These are phyloP conservation scores for Phanerodontia chrysosporium DNA, from an alignment of 768 basidiomycete genomes.

Conservation along the genomic window DNA sequence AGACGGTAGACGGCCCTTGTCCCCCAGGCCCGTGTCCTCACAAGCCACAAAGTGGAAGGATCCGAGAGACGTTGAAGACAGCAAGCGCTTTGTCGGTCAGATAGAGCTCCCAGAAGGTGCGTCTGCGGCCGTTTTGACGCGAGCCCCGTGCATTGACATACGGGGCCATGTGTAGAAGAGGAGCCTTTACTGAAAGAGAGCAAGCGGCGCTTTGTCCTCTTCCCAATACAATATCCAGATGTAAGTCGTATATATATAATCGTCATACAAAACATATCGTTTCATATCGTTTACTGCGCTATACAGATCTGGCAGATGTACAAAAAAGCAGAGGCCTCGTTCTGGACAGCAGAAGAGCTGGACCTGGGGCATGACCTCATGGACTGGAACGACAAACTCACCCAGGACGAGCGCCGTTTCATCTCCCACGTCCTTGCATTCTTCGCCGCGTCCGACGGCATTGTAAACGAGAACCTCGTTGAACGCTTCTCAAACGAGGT, in stretches of 20 bases:
- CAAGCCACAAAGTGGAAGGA: neutral
- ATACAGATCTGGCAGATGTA: conserved; percentile 90
- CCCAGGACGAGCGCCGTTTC: conserved; percentile 80
- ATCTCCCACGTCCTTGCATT: conserved; percentile 92
- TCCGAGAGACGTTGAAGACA: neutral
- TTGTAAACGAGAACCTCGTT: conserved; percentile 93
- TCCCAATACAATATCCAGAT: conserved; percentile 91
- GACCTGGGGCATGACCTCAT: conserved; percentile 81
- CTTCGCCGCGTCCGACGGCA: conserved; percentile 94
- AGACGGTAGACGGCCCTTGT: neutral
- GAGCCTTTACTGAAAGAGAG: conserved; percentile 82
- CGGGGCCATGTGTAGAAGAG: conserved; percentile 43
- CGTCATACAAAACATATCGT: neutral
- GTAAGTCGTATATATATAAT: conserved; percentile 36
- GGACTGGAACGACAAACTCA: conserved; percentile 84
- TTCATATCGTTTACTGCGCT: neutral
- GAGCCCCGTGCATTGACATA: neutral
- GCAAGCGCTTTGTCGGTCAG: conserved; percentile 47
- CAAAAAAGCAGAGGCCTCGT: conserved; percentile 91
- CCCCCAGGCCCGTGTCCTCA: neutral
- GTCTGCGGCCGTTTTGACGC: conserved; percentile 1
- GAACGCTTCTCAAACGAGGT: conserved; percentile 94
- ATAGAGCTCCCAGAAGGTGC: conserved; percentile 46
- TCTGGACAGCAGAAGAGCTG: conserved; percentile 93
- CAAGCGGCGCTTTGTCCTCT: conserved; percentile 81